phyloP scores from a whole-genome alignment of 1,284 basidiomycete genomes.

The Rhodotorula sp. region DNA sequence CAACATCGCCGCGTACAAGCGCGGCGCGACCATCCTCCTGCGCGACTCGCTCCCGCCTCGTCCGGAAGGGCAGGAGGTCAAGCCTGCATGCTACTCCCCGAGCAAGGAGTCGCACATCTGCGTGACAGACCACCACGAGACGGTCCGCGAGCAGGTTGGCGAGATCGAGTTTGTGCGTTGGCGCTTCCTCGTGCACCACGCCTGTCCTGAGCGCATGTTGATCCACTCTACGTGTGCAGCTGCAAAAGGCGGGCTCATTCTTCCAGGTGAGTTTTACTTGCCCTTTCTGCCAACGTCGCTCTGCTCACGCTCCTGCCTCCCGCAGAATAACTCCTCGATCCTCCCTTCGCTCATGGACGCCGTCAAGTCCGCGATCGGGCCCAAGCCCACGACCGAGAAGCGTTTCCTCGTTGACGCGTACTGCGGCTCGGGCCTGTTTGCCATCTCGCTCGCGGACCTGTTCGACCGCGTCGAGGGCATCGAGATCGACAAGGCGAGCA shows the following conservation, averaged over 20 bases:
- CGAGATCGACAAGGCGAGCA: constrained; percentile 70
- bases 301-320: constrained; percentile 76
- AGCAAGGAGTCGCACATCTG: constrained; percentile 66
- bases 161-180: constrained; percentile 70
- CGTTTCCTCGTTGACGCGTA: constrained; percentile 90
- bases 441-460: constrained; percentile 76
- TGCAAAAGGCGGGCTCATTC: constrained; percentile 64
- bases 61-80: constrained; percentile 5
- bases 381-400: constrained; percentile 50
- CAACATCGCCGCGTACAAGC: constrained; percentile 77
- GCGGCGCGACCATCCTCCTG: constrained; percentile 85
- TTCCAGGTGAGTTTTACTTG: neutral
- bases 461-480: constrained; percentile 85
- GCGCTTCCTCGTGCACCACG: too few relatives aligned
- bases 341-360: constrained; percentile 79
- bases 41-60: constrained; percentile 67
- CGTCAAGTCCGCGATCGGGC: constrained; percentile 68
- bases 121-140: constrained; percentile 77
- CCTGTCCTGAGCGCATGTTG: too few relatives aligned
- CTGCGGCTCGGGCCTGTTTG: constrained; percentile 89
- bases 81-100: constrained; percentile 34
- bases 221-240: neutral
- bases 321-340: constrained; percentile 90
- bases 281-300: neutral
- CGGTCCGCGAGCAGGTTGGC: constrained; percentile 82